A percentile compares a stretch with the other conserved stretches of the same genome.
These are phyloP conservation scores for Schoenoplectus triqueter DNA, from an alignment of 202 grass and related monocot genomes.

Conservation along the genomic window DNA sequence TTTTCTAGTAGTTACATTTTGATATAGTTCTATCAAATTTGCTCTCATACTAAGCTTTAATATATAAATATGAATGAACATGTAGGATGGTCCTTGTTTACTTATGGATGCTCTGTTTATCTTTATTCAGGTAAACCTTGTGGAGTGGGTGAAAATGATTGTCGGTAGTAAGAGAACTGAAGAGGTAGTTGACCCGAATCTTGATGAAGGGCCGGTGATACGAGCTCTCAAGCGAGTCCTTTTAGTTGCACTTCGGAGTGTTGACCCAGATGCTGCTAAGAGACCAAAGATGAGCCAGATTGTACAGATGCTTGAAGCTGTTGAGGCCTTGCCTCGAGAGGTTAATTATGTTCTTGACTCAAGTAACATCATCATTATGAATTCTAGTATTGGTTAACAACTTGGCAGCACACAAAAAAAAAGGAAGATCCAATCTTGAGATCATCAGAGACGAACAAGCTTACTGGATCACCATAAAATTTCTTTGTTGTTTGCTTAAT, in stretches of 20 bases:
- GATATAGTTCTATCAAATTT: not conserved
- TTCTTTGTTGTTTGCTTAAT: too few species aligned
- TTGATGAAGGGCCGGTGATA: constrained; percentile 68
- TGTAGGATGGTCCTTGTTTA: constrained; percentile 8
- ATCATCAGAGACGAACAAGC: not conserved
- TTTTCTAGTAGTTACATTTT: not conserved
- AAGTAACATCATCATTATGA: not conserved
- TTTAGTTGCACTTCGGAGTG: constrained; percentile 85
- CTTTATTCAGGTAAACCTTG: constrained; percentile 72
- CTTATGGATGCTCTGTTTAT: constrained; percentile 5
- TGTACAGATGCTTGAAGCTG: constrained; percentile 90
- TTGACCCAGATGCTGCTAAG: constrained; percentile 93
- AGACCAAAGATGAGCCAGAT: constrained; percentile 98
- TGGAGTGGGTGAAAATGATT: constrained; percentile 97
- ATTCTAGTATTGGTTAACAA: not conserved
- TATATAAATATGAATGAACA: not conserved
- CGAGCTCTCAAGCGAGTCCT: constrained; percentile 82
- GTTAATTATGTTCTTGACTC: constrained; percentile 39
- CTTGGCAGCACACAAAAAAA: not conserved
- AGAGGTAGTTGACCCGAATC: constrained; percentile 80
- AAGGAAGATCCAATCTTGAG: not conserved
- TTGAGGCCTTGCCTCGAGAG: constrained; percentile 70
- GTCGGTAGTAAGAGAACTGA: constrained; percentile 79
- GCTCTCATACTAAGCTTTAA: not conserved
- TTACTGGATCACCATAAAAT: too few species aligned